Base-by-base conservation (phyloP, 1,139 yeast genomes). In the Saccharomyces uvarum region DNA sequence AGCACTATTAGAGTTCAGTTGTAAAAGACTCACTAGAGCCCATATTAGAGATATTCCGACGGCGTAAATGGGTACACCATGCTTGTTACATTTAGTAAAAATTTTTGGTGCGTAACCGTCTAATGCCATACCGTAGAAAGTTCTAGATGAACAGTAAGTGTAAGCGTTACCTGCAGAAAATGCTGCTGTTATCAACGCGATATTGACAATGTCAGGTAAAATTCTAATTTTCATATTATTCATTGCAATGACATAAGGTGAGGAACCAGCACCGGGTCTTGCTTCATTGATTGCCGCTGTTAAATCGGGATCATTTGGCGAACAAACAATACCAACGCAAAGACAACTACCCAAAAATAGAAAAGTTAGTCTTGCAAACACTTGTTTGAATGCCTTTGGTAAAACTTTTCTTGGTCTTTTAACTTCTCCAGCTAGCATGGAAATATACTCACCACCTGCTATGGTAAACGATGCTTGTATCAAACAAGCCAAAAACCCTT, bases 351-450 rank as follows among this genome's bases (percentile, higher is more conserved):
- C 79, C 55, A 88, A 72, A 66, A 86, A 89, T 61, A 89, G 79
- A 19, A 86, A 71, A 0, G 86, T 80, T 63, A 89, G 76, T 62
- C 96, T 77, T 66, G 80, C 80, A 57, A 87, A 82, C 11, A 88
- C 93, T 47, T 86, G 86, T 66, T 82, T 86, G 73, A 82, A 88
- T 2, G 96, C 96, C 49, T 76, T 77, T 24, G 93, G 93, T 70
- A 89, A 74, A n/a, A 81, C 83, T 61, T 80, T 80, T 57, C 95
- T 78, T 26, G 97, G 97, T 64, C 86, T 79, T 33, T 77, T 74
- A 2, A 89, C 84, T 69, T 88, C 96, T 57, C 91, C 93, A 2
- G 95, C 93, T 52, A 84, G 80, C 89, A 87, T 84, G 1, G 90
- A 79, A 59, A 88, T 81, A 64, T 87, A 87, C 69, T 88, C 96